Evolutionary conservation across 768 basidiomycete genomes (phyloP).

Genomic region (Dacryopinax primogenitus): DNA sequence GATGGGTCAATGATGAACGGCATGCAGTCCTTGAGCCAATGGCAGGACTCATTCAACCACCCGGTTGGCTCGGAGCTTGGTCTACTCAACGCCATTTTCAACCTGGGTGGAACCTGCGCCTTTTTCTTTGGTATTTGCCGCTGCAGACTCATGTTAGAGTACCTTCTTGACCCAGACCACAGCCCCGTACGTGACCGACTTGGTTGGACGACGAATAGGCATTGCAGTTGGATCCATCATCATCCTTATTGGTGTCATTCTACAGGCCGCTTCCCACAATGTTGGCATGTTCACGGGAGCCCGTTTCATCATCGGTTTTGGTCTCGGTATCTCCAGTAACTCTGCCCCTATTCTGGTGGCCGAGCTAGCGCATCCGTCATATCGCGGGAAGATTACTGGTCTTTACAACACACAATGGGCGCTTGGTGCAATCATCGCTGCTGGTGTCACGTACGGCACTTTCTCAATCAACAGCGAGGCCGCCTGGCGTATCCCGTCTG

Average conservation of each 20-base stretch:
- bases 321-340: slow-evolving; percentile 54
- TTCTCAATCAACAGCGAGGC: slow-evolving; percentile 29
- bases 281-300: slow-evolving; percentile 72
- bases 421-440: slow-evolving; percentile 23
- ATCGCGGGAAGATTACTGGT: slow-evolving; percentile 10
- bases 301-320: slow-evolving; percentile 53
- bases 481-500: slow-evolving; percentile 58
- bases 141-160: not conserved
- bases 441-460: not conserved
- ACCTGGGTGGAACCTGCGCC: slow-evolving; percentile 5
- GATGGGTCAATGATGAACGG: slow-evolving; percentile 30
- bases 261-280: slow-evolving; percentile 60
- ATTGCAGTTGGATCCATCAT: slow-evolving; percentile 58
- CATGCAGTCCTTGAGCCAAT: slow-evolving; percentile 53
- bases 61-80: slow-evolving; percentile 49
- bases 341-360: slow-evolving; percentile 11
- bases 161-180: not conserved
- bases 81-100: slow-evolving; percentile 50
- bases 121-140: slow-evolving; percentile 8
- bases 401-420: slow-evolving; percentile 14
- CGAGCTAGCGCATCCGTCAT: slow-evolving; percentile 13
- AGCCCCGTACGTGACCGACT: slow-evolving; percentile 44
- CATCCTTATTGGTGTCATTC: slow-evolving; percentile 52
- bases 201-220: slow-evolving; percentile 51
- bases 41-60: slow-evolving; percentile 47